These are phyloP conservation scores for Eutrema heterophyllum DNA, from an alignment of 345 rosid species.

Conservation along the genomic window DNA sequence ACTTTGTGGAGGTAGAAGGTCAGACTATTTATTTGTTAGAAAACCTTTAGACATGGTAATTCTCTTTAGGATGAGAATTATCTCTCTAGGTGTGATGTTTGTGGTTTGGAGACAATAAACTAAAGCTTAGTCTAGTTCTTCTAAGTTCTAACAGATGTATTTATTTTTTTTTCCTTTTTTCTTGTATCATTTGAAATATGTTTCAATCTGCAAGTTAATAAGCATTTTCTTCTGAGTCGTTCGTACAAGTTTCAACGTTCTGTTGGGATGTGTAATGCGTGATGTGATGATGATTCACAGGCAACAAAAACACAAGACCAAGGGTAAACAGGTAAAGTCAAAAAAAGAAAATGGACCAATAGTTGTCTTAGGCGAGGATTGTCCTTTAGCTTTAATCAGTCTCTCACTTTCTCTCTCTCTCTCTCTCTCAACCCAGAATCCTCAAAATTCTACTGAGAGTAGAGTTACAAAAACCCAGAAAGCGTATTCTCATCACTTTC, in stretches of 20 bases:
- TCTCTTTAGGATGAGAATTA: slow-evolving; percentile 3
- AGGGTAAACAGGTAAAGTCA: slow-evolving; percentile 16
- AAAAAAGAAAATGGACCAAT: slow-evolving; percentile 11
- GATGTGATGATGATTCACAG: slow-evolving; percentile 7
- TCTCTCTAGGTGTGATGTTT: slow-evolving; percentile 15
- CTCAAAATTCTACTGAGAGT: background rate
- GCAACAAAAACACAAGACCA: background rate
- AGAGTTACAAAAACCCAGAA: background rate
- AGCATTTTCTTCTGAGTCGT: background rate
- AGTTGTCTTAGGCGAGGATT: background rate
- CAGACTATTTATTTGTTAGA: slow-evolving; percentile 4
- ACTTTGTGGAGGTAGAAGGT: slow-evolving; percentile 18
- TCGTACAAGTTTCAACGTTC: slow-evolving; percentile 14
- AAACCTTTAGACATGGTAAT: slow-evolving; percentile 9
- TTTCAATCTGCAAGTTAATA: slow-evolving; percentile 3
- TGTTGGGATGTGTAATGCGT: slow-evolving; percentile 10
- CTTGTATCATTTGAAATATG: background rate
- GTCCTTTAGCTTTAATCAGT: slow-evolving; percentile 4
- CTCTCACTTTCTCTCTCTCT: background rate
- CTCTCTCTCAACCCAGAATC: background rate
- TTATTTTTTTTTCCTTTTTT: background rate
- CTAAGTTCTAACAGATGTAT: slow-evolving; percentile 14
- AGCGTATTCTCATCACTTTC: background rate
- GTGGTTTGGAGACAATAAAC: slow-evolving; percentile 16
- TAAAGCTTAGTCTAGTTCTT: slow-evolving; percentile 13